Evolutionary conservation across 768 basidiomycete genomes (phyloP), one percentile per base, ranked within the genome.

Genomic region (Rhizopogon salebrosus): DNA sequence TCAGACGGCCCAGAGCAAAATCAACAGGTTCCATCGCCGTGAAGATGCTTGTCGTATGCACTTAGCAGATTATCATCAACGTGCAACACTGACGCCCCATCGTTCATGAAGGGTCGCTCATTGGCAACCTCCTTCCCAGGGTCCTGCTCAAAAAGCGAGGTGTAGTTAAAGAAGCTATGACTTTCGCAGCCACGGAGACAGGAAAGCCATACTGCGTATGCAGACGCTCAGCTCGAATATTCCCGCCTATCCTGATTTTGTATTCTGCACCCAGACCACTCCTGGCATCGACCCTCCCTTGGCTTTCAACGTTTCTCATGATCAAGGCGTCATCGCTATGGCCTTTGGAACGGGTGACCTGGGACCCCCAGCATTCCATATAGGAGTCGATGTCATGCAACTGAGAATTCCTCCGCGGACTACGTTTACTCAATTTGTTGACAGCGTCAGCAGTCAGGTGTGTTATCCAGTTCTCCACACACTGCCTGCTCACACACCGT

Each of bases 301-400:
- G 39, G 87, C 78, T 0, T 93, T 80, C 72, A 94, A 93, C 64
- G 74, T 93, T 49, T 82, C 90, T 20, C 91, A 94, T 63, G 92
- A 94, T 65, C 85, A 84, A 60, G 78, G 76, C 3, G 62, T 88
- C 23, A 72, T 93, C 51, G 87, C 79, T 13, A 82, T 94, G 78
- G 85, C 79, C 3, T 77, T 72, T 57, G 72, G 69, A 23, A 65
- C 62, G 8, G 75, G 74, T 39, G 60, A 68, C 45, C 79, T 79
- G 55, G 79, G 79, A 8, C 80, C 81, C 3, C 86, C 81, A 42
- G 80, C 74, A 10, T 77, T 71, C 63, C 66, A 62, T 40, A 62
- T 92, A 9, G 91, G 92, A 18, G 72, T 92, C 37, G 91, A 94
- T 68, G 77, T 92, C 43, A 94, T 93, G 91, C 85, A 83, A 62